phyloP scores from a whole-genome alignment of 1,139 yeast species.

The Petasospora fabianii region DNA sequence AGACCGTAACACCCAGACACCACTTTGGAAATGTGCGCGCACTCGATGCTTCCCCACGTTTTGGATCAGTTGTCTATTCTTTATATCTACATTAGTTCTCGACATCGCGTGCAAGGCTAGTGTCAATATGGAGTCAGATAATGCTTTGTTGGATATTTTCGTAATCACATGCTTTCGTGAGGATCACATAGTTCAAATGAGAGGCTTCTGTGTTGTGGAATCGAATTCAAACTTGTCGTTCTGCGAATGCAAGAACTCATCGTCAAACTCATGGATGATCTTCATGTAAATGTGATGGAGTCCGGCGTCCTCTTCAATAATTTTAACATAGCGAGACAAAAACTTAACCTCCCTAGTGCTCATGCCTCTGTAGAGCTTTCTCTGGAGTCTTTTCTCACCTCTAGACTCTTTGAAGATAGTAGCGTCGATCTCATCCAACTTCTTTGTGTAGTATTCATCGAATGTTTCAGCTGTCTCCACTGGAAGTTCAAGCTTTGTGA shows the following conservation, averaged over 20 bases:
- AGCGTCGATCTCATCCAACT: slow-evolving; percentile 22
- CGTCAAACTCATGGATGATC: slow-evolving; percentile 21
- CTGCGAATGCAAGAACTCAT: slow-evolving; percentile 22
- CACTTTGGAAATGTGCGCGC: neutral
- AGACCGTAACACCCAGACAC: neutral
- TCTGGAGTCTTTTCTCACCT: slow-evolving; percentile 22
- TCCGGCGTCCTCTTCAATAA: slow-evolving; percentile 20
- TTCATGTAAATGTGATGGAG: slow-evolving; percentile 13
- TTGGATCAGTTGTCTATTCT: too few species aligned
- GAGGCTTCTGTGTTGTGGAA: slow-evolving; percentile 21
- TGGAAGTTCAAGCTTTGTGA: slow-evolving; percentile 9
- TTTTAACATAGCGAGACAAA: slow-evolving; percentile 18
- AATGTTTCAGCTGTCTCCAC: slow-evolving; percentile 6
- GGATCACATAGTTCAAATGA: too few species aligned
- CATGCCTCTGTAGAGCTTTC: slow-evolving; percentile 21
- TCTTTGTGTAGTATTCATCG: slow-evolving; percentile 10
- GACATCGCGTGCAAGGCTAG: too few species aligned
- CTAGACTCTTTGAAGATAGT: slow-evolving; percentile 20
- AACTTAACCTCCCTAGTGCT: slow-evolving; percentile 14
- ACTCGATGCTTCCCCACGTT: neutral
- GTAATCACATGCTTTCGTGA: neutral
- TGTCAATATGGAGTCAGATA: too few species aligned
- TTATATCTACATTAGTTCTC: too few species aligned
- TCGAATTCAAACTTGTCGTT: slow-evolving; percentile 16
- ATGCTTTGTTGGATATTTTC: neutral